A percentile compares a stretch with the other conserved stretches of the same genome.
These are phyloP conservation scores for Allium fistulosum DNA, from an alignment of 106 monocot species.

Conservation along the genomic window DNA sequence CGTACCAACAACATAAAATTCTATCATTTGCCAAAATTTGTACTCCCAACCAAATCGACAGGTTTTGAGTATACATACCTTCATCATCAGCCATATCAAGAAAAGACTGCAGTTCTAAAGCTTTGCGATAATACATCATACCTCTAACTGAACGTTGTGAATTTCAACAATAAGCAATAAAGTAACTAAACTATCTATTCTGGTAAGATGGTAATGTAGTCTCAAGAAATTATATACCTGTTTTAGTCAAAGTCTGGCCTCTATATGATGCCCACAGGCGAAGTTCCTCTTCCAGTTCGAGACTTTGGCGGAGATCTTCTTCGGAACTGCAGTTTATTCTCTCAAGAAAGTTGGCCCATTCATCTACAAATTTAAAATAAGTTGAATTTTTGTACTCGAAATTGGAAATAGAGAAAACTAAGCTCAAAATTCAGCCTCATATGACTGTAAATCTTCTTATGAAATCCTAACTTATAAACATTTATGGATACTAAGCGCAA, in stretches of 20 bases:
- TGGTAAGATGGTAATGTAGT: not conserved
- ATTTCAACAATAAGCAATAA: not conserved
- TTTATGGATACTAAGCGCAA: too few species aligned
- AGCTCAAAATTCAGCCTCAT: too few species aligned
- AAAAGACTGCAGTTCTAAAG: conserved; percentile 61
- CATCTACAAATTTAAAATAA: conserved; percentile 25
- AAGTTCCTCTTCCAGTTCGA: conserved; percentile 34
- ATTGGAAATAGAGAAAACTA: too few species aligned
- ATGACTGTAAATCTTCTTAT: too few species aligned
- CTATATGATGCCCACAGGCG: conserved; percentile 68
- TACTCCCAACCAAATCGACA: not conserved
- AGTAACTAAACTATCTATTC: not conserved
- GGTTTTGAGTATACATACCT: not conserved
- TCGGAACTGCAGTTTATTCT: conserved; percentile 23
- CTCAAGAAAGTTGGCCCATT: conserved; percentile 73
- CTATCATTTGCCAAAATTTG: too few species aligned
- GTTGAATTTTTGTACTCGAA: not conserved
- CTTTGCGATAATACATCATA: conserved; percentile 84
- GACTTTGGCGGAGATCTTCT: conserved; percentile 23
- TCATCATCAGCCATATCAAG: conserved; percentile 70
- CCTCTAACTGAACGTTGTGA: conserved; percentile 43
- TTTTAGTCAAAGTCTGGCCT: conserved; percentile 66
- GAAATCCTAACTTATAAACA: too few species aligned
- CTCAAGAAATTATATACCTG: conserved; percentile 8
- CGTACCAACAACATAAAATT: not conserved